Evolutionary conservation across 2,329 filamentous ascomycete species (phyloP).

Genomic region (Colletotrichum siamense): DNA sequence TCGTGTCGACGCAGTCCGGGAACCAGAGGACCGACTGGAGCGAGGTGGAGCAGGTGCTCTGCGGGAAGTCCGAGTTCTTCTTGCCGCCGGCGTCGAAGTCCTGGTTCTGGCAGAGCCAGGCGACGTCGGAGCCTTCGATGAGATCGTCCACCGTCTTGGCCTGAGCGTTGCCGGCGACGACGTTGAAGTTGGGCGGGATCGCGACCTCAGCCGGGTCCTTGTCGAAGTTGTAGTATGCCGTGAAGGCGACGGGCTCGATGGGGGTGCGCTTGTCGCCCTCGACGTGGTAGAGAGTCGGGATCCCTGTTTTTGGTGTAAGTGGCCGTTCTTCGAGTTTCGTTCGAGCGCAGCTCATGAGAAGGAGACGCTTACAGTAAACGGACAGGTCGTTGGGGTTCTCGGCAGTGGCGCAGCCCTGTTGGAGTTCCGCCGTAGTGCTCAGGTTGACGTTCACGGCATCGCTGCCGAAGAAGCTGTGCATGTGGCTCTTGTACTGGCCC

Average conservation of each 20-base stretch:
- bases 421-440: slow-evolving; percentile 32
- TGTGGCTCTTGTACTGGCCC: slow-evolving; percentile 34
- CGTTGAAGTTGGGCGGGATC: slow-evolving; percentile 47
- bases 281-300: slow-evolving; percentile 47
- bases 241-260: slow-evolving; percentile 44
- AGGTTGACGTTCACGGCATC: slow-evolving; percentile 34
- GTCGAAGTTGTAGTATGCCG: slow-evolving; percentile 46
- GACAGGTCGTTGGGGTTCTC: slow-evolving; percentile 50
- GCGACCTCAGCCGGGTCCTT: slow-evolving; percentile 47
- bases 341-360: too few species aligned
- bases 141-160: slow-evolving; percentile 33
- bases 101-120: slow-evolving; percentile 15
- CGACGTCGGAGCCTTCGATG: slow-evolving; percentile 18
- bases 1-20: slow-evolving; percentile 26
- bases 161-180: slow-evolving; percentile 45
- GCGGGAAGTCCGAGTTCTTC: slow-evolving; percentile 7
- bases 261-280: slow-evolving; percentile 40
- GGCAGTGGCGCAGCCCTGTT: slow-evolving; percentile 44
- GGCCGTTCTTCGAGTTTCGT: too few species aligned
- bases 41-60: slow-evolving; percentile 30
- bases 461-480: slow-evolving; percentile 40
- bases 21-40: slow-evolving; percentile 27
- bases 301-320: slow-evolving; percentile 26
- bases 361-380: slow-evolving; percentile 39
- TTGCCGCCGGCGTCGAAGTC: slow-evolving; percentile 12